Percentiles rank a stretch among this genome's conserved stretches.
These are phyloP conservation scores for Saccharomyces hybrid DNA, from an alignment of 1,139 yeast genomes.

Conservation along the genomic window DNA sequence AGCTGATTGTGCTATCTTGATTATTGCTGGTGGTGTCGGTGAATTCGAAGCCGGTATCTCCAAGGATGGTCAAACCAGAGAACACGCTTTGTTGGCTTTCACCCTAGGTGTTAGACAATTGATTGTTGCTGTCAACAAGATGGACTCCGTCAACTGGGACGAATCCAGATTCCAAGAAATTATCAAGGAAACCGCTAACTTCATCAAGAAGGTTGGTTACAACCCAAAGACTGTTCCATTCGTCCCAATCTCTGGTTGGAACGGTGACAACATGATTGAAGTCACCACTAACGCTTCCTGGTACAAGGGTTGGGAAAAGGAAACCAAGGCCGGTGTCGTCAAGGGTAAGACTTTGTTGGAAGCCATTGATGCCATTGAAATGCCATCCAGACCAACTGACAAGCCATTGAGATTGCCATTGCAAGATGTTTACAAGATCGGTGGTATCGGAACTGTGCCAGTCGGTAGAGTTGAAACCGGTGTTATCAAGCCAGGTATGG, in stretches of 20 bases:
- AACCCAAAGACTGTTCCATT: constrained; percentile 88
- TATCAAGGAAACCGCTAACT: constrained; percentile 75
- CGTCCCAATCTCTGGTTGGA: constrained; percentile 94
- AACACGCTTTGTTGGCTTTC: constrained; percentile 94
- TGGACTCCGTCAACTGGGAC: constrained; percentile 86
- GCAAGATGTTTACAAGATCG: constrained; percentile 70
- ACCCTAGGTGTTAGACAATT: constrained; percentile 95
- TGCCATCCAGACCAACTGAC: constrained; percentile 79
- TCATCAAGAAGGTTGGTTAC: constrained; percentile 90
- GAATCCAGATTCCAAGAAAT: constrained; percentile 76
- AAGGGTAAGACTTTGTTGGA: constrained; percentile 84
- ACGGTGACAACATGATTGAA: constrained; percentile 92
- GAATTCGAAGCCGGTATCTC: constrained; percentile 99
- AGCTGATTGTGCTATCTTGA: constrained; percentile 95
- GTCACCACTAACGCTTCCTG: constrained; percentile 75
- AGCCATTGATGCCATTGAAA: constrained; percentile 81
- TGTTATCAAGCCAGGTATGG: constrained; percentile 86
- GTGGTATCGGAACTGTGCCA: constrained; percentile 92
- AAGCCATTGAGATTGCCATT: constrained; percentile 88
- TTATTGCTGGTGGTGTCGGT: constrained; percentile 96
- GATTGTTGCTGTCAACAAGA: constrained; percentile 87
- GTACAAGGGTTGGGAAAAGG: constrained; percentile 89
- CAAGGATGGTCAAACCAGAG: constrained; percentile 98
- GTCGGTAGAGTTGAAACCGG: constrained; percentile 94
- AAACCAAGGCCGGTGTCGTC: constrained; percentile 70